Conservation (phyloP, 768 basidiomycete genomes). For the Paxillus rubicundulus region DNA sequence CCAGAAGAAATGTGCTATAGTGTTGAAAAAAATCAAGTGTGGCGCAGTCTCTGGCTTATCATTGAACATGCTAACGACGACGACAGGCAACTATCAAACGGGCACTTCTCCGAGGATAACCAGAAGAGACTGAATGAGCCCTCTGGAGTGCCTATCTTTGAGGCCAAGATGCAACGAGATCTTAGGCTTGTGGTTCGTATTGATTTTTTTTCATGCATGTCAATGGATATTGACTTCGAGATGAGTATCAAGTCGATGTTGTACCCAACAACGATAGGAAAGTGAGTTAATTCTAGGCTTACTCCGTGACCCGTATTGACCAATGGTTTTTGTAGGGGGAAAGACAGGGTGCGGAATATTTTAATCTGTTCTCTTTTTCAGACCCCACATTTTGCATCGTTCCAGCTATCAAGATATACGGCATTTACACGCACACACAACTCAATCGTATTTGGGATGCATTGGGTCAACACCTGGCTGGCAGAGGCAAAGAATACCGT, state of each 20-base stretch:
- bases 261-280: slow-evolving; percentile 35
- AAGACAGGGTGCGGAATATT: slow-evolving; percentile 33
- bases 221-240: not conserved
- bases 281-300: slow-evolving; percentile 16
- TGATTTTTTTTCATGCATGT: not conserved
- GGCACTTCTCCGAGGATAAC: slow-evolving; percentile 67
- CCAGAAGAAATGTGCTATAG: slow-evolving; percentile 46
- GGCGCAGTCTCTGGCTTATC: slow-evolving; percentile 8
- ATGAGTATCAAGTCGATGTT: slow-evolving; percentile 51
- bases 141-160: slow-evolving; percentile 56
- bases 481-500: slow-evolving; percentile 52
- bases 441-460: slow-evolving; percentile 47
- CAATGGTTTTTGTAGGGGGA: slow-evolving; percentile 31
- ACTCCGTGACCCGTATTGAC: not conserved
- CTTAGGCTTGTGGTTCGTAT: slow-evolving; percentile 47
- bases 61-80: not conserved
- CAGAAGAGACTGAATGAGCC: slow-evolving; percentile 55
- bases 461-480: slow-evolving; percentile 40
- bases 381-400: not conserved
- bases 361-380: not conserved
- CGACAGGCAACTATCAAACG: slow-evolving; percentile 62
- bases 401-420: slow-evolving; percentile 48
- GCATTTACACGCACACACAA: slow-evolving; percentile 49
- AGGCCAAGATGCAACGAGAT: slow-evolving; percentile 64
- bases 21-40: slow-evolving; percentile 69